Conservation (phyloP, 1,284 basidiomycete genomes). For the Melampsora americana region DNA sequence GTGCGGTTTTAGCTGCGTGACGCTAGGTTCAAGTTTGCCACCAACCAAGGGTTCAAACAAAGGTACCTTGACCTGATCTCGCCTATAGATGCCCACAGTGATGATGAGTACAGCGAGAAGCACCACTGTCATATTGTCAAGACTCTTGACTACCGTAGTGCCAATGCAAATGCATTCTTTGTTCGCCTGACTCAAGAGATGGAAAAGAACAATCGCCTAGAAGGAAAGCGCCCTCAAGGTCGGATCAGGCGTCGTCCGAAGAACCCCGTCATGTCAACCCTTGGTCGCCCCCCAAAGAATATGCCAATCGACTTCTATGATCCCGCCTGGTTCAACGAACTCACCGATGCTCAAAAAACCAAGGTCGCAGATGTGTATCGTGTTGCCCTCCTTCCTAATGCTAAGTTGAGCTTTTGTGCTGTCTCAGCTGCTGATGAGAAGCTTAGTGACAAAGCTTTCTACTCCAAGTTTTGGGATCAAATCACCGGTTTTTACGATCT, state of each 20-base stretch:
- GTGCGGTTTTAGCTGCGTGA: neutral
- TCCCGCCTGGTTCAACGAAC: neutral
- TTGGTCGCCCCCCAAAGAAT: neutral
- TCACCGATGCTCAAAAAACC: neutral
- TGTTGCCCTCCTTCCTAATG: conserved; percentile 2
- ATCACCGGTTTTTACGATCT: neutral
- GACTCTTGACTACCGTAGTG: neutral
- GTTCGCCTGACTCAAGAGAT: neutral
- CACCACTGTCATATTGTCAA: neutral
- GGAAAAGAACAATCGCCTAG: neutral
- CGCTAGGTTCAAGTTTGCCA: neutral
- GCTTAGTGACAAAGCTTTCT: neutral
- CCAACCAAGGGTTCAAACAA: neutral
- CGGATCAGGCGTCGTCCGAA: neutral
- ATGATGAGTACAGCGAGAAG: conserved; percentile 5
- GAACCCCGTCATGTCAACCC: neutral
- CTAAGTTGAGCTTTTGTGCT: neutral
- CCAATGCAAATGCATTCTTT: conserved; percentile 5
- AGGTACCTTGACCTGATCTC: neutral
- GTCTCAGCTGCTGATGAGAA: conserved; percentile 1
- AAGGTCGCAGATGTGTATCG: neutral
- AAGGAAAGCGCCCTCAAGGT: neutral
- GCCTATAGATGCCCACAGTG: conserved; percentile 8
- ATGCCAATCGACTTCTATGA: conserved; percentile 1
- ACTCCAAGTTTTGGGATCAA: neutral